Percentiles rank a stretch among this genome's conserved stretches.
Conservation (phyloP, 495 filamentous ascomycete species). For the Penicillium dipodomyicola region DNA sequence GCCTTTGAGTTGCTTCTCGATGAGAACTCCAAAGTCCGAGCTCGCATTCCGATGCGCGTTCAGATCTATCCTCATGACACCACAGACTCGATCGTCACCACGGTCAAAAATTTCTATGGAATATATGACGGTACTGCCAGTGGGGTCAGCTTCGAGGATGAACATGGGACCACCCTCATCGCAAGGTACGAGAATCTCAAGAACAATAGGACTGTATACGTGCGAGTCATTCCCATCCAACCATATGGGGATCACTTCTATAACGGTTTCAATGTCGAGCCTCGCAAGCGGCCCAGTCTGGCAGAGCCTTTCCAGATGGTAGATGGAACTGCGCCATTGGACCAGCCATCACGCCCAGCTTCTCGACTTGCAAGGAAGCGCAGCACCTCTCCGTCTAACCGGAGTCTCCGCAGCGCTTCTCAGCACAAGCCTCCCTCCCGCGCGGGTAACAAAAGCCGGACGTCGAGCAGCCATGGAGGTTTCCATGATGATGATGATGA, state of each 20-base stretch:
- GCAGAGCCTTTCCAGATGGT: constrained; percentile 58
- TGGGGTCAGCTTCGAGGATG: constrained; percentile 89
- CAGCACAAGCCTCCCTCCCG: constrained; percentile 69
- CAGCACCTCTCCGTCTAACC: constrained; percentile 78
- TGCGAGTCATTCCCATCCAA: constrained; percentile 72
- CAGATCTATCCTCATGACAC: constrained; percentile 90
- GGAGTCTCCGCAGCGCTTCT: constrained; percentile 77
- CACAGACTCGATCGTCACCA: constrained; percentile 92
- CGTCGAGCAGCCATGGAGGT: constrained; percentile 63
- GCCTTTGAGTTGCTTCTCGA: constrained; percentile 81
- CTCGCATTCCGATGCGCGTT: constrained; percentile 84
- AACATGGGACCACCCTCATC: constrained; percentile 81
- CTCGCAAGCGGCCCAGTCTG: constrained; percentile 48
- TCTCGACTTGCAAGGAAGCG: constrained; percentile 69
- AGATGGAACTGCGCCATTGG: constrained; percentile 50
- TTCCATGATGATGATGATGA: constrained; percentile 68
- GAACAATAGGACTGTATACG: constrained; percentile 85
- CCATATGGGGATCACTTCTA: constrained; percentile 43
- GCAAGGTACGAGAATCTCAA: constrained; percentile 91
- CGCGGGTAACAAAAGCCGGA: constrained; percentile 63
- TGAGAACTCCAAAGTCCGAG: constrained; percentile 67
- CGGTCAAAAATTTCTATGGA: constrained; percentile 97
- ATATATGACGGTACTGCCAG: constrained; percentile 73
- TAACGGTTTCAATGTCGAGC: constrained; percentile 38
- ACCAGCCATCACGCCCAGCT: constrained; percentile 61